Conservation (phyloP, 768 basidiomycete species). For the Boletus bicolor region DNA sequence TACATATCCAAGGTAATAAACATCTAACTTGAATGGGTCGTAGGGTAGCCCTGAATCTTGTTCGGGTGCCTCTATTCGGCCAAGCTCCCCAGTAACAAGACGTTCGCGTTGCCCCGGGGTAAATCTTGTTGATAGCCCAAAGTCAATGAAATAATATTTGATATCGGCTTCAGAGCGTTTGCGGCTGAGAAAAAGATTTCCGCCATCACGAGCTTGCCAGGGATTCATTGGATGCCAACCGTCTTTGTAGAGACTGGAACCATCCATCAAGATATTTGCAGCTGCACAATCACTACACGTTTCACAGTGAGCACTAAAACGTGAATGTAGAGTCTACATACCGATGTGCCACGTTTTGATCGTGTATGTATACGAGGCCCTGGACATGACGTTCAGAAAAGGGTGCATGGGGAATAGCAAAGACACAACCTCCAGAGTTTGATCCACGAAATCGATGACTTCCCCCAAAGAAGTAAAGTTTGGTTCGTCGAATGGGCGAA, state of each 20-base stretch:
- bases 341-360: not conserved
- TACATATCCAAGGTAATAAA: not conserved
- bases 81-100: not conserved
- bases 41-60: not conserved
- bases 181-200: not conserved
- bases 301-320: not conserved
- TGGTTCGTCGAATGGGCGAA: slow-evolving; percentile 24
- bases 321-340: not conserved
- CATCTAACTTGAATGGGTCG: not conserved
- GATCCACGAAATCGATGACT: slow-evolving; percentile 25
- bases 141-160: not conserved
- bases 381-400: not conserved
- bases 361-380: not conserved
- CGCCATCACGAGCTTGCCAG: not conserved
- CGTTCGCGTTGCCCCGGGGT: not conserved
- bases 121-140: not conserved
- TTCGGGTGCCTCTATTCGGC: not conserved
- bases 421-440: slow-evolving; percentile 11
- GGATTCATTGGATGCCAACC: not conserved
- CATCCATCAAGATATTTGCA: not conserved
- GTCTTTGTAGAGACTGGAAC: not conserved
- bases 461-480: slow-evolving; percentile 26
- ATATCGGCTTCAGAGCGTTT: not conserved
- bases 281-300: not conserved
- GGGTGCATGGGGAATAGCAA: not conserved